Percentiles rank a stretch among this genome's conserved stretches.
These are phyloP conservation scores for Anastatica hierochuntica DNA, from an alignment of 345 rosid genomes.

Conservation along the genomic window DNA sequence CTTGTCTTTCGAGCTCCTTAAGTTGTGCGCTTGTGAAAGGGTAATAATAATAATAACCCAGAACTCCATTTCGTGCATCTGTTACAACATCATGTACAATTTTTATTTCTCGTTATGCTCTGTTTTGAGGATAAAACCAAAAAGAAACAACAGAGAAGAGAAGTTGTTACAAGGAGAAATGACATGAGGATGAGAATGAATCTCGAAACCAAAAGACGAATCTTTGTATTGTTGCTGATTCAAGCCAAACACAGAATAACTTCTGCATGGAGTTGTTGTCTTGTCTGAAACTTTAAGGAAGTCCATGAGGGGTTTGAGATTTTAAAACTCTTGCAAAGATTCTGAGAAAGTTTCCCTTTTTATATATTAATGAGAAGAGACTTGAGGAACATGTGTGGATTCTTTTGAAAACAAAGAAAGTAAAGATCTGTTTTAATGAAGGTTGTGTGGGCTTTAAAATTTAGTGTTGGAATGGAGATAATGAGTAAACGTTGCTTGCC, in stretches of 20 bases:
- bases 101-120: background rate
- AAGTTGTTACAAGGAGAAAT: slow-evolving; percentile 18
- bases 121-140: background rate
- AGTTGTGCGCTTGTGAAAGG: slow-evolving; percentile 77
- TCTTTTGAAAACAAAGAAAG: slow-evolving; percentile 13
- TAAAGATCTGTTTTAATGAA: slow-evolving; percentile 1
- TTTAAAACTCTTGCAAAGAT: slow-evolving; percentile 1
- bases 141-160: background rate
- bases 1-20: slow-evolving; percentile 81
- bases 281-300: slow-evolving; percentile 34
- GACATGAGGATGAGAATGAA: slow-evolving; percentile 23
- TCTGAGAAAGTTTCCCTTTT: background rate
- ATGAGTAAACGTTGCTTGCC: slow-evolving; percentile 15
- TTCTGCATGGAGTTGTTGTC: slow-evolving; percentile 27
- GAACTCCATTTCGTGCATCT: slow-evolving; percentile 24
- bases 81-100: background rate
- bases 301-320: slow-evolving; percentile 23
- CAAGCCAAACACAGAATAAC: slow-evolving; percentile 19
- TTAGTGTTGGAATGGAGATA: slow-evolving; percentile 12
- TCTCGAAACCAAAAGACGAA: slow-evolving; percentile 18
- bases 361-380: background rate
- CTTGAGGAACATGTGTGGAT: slow-evolving; percentile 10
- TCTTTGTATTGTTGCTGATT: slow-evolving; percentile 25
- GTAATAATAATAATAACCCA: slow-evolving; percentile 14
- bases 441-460: slow-evolving; percentile 11